Base-by-base conservation (phyloP, 768 basidiomycete genomes). In the Sporobolomyces phaffii region DNA sequence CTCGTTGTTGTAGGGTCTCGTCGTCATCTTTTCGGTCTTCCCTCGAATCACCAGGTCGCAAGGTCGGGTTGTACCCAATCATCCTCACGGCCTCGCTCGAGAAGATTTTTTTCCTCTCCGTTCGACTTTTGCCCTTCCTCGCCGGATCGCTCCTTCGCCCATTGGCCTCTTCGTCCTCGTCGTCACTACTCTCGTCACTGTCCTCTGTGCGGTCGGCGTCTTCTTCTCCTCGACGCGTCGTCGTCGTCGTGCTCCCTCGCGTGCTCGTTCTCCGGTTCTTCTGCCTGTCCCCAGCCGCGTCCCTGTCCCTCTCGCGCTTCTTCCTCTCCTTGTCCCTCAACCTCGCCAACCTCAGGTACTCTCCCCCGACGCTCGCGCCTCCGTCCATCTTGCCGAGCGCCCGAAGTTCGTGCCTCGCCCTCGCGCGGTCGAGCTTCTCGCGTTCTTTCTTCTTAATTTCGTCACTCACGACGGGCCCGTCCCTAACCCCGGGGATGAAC, bases 51-150 rank as follows among this genome's bases (percentile, higher is more conserved):
- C 62, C 65, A 3, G 43, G n/a, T 41, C 24, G 45, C 17, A 29
- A 41, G 2, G 65, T 58, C 36, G 70, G 70, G 29, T 72, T 63
- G 54, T 58, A 72, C 1, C 70, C 70, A 22, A 72, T 68, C 43
- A 38, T 33, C 28, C 70, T 47, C n/a, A 64, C 60, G 29, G 65
- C 70, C 33, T 43, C 50, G 3, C 48, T 58, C 28, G 41, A 67
- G 50, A 52, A 72, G 33, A 52, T n/a, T 24, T 36, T 68, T 45
- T 29, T 60, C 34, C 61, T 18, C 58, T 53, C 51, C 45, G 26
- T 54, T n/a, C n/a, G n/a, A n/a, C 51, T 50, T 50, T 5, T 18
- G 22, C 57, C 15, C 29, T 29, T 24, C 24, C 36, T 54, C 34
- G 11, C n/a, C n/a, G n/a, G 34, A 13, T n/a, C 20, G 14, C 36